Conservation (phyloP, 805 yeast genomes). For the Hanseniaspora mollemarum region DNA sequence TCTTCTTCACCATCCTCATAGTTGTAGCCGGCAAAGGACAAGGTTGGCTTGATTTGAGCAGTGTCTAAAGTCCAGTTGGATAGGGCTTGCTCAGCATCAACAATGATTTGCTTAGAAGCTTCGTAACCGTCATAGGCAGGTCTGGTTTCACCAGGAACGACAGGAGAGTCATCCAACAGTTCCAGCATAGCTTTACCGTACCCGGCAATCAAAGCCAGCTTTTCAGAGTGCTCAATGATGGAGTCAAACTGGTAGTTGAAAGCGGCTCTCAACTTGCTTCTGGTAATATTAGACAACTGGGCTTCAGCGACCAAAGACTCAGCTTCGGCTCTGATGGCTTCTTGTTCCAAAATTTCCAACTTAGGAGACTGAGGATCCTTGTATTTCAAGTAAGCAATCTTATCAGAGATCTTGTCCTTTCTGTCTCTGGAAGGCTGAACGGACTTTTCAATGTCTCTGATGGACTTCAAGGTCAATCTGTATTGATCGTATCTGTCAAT, state of each 20-base stretch:
- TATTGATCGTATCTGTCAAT: conserved; percentile 78
- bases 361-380: conserved; percentile 75
- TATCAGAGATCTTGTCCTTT: conserved; percentile 73
- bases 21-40: conserved; percentile 40
- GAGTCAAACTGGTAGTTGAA: conserved; percentile 78
- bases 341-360: conserved; percentile 72
- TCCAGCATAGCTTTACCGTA: conserved; percentile 80
- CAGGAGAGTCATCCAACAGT: conserved; percentile 72
- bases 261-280: conserved; percentile 77
- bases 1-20: conserved; percentile 40
- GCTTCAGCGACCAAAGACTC: conserved; percentile 87
- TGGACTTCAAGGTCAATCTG: conserved; percentile 67
- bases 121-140: conserved; percentile 82
- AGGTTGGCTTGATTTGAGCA: conserved; percentile 72
- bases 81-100: conserved; percentile 74
- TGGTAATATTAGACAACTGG: conserved; percentile 75
- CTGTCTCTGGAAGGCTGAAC: conserved; percentile 83
- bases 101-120: conserved; percentile 75
- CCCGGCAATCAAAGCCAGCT: conserved; percentile 75
- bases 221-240: conserved; percentile 73
- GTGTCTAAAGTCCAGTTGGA: conserved; percentile 75
- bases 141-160: conserved; percentile 86
- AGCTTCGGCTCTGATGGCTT: conserved; percentile 83
- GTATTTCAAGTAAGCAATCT: conserved; percentile 72
- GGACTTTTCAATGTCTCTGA: conserved; percentile 75